Evolutionary conservation across 257 asterid species (phyloP).

Genomic region (Nicotiana tomentosiformis): DNA sequence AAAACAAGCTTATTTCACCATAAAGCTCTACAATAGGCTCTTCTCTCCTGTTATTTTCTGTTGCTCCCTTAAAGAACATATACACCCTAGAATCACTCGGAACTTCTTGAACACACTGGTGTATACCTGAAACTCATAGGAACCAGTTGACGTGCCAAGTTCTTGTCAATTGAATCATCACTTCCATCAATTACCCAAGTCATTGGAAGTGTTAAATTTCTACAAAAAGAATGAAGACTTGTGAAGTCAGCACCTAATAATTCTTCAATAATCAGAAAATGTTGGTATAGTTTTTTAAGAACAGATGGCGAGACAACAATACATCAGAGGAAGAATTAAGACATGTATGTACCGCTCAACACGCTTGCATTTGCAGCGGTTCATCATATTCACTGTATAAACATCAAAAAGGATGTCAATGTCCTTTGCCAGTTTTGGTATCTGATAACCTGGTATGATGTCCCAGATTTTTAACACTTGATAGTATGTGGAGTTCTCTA

Average conservation of each 20-base stretch:
- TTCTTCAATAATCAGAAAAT: neutral
- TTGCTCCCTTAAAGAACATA: neutral
- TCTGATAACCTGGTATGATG: constrained; percentile 21
- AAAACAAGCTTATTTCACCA: neutral
- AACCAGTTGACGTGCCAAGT: neutral
- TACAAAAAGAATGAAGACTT: constrained; percentile 2
- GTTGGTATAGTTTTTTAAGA: neutral
- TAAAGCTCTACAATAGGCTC: neutral
- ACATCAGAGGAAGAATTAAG: neutral
- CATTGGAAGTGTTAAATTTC: constrained; percentile 19
- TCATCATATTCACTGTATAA: constrained; percentile 5
- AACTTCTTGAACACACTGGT: neutral
- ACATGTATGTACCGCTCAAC: constrained; percentile 18
- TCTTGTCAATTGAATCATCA: constrained; percentile 5
- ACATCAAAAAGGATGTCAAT: neutral
- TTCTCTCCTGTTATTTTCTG: neutral
- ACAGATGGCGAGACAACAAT: neutral
- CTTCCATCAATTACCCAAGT: constrained; percentile 14
- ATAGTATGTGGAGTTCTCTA: constrained; percentile 13
- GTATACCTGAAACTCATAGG: neutral
- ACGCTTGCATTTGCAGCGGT: constrained; percentile 12
- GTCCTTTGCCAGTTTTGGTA: constrained; percentile 12
- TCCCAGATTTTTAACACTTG: constrained; percentile 47
- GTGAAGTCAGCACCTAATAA: neutral
- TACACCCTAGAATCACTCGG: neutral